A percentile compares a stretch with the other conserved stretches of the same genome.
Conservation (phyloP, 805 yeast species). For the Ogataea populi-albae region DNA sequence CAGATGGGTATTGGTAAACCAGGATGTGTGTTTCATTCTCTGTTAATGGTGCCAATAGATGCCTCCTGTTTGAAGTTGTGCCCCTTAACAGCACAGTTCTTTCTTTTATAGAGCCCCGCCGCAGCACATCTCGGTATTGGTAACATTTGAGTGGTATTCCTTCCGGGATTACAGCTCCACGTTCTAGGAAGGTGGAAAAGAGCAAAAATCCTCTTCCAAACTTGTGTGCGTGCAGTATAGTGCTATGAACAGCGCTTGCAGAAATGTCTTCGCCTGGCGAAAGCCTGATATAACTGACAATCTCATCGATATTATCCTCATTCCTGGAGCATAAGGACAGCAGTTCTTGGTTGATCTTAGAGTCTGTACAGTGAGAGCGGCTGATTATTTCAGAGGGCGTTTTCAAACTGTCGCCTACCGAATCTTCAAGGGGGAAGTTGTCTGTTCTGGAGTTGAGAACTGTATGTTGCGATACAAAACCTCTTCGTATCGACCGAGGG, state of each 20-base stretch:
- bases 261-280: no score
- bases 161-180: not conserved
- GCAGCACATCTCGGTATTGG: not conserved
- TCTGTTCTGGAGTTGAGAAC: no score
- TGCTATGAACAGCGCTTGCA: not conserved
- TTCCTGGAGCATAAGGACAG: no score
- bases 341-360: no score
- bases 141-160: not conserved
- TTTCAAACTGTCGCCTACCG: no score
- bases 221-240: not conserved
- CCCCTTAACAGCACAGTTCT: not conserved
- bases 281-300: no score
- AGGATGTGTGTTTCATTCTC: not conserved
- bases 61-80: not conserved
- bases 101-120: not conserved
- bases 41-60: not conserved
- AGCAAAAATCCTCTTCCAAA: conserved; percentile 1
- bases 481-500: no score
- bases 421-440: no score
- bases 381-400: no score
- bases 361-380: no score
- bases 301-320: no score
- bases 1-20: not conserved
- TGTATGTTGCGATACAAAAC: no score
- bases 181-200: not conserved